Percentiles rank a stretch among this genome's conserved stretches.
Conservation (phyloP, 169 alveolate species). For the Plasmodium cynomolgi region DNA sequence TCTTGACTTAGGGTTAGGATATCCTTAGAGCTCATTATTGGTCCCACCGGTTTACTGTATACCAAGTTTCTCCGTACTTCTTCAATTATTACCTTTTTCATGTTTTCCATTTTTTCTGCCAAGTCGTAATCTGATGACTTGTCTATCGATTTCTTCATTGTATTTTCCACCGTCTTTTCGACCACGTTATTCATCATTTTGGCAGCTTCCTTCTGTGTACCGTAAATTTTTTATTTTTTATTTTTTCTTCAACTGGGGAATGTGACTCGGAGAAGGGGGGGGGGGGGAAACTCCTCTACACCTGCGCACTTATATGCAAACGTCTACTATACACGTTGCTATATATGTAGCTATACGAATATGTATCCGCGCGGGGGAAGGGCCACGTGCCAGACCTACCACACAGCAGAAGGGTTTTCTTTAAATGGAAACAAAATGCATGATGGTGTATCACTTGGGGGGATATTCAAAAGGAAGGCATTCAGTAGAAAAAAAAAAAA, state of each 20-base stretch:
- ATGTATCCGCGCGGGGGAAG: not conserved
- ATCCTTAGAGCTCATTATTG: slow-evolving; percentile 71
- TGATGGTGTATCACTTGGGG: not conserved
- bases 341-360: not conserved
- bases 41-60: slow-evolving; percentile 62
- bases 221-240: too few relatives aligned
- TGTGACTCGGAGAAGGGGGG: not conserved
- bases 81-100: slow-evolving; percentile 41
- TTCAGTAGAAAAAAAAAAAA: not conserved
- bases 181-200: not conserved
- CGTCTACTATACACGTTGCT: not conserved
- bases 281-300: not conserved
- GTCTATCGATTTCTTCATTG: slow-evolving; percentile 1
- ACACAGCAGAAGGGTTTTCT: not conserved
- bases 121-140: slow-evolving; percentile 27
- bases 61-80: slow-evolving; percentile 49
- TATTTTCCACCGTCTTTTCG: not conserved
- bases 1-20: slow-evolving; percentile 68
- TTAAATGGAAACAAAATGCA: not conserved
- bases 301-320: not conserved
- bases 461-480: not conserved
- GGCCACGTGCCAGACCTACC: not conserved
- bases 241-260: not conserved
- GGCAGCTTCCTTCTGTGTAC: not conserved
- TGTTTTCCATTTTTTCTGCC: slow-evolving; percentile 48